Percentiles rank a stretch among this genome's conserved stretches.
Conservation (phyloP, 495 filamentous ascomycete genomes). For the Penicillium flavigenum region DNA sequence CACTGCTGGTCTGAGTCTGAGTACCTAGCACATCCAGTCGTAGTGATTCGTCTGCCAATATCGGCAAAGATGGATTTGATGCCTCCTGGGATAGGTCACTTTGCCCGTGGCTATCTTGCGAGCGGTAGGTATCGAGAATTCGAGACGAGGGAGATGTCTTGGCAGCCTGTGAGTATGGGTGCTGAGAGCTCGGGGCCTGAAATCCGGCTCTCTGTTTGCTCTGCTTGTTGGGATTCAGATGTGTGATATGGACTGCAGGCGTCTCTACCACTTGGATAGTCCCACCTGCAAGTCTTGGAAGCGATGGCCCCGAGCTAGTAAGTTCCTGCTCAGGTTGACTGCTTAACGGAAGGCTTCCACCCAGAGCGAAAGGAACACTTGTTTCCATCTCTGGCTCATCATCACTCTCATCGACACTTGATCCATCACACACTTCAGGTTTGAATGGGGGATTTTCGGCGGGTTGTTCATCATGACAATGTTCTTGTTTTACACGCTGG, state of each 20-base stretch:
- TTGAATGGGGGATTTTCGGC: background rate
- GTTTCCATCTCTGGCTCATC: slow-evolving; percentile 51
- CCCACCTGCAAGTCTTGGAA: slow-evolving; percentile 20
- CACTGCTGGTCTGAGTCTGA: slow-evolving; percentile 25
- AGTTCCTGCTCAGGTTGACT: slow-evolving; percentile 31
- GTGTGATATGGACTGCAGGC: slow-evolving; percentile 23
- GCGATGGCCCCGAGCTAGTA: slow-evolving; percentile 27
- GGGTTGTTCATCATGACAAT: background rate
- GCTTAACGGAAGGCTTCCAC: slow-evolving; percentile 27
- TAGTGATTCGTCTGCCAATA: slow-evolving; percentile 4
- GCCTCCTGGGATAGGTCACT: slow-evolving; percentile 24
- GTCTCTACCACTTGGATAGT: slow-evolving; percentile 42
- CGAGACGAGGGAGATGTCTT: slow-evolving; percentile 43
- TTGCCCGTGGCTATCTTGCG: slow-evolving; percentile 24
- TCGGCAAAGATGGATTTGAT: slow-evolving; percentile 10
- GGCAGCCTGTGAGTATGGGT: slow-evolving; percentile 27
- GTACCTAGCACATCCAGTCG: slow-evolving; percentile 27
- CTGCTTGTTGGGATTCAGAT: slow-evolving; percentile 8
- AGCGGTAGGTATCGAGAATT: slow-evolving; percentile 36
- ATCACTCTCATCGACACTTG: slow-evolving; percentile 25
- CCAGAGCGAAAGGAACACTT: slow-evolving; percentile 50
- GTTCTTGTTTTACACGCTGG: background rate
- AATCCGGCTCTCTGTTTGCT: slow-evolving; percentile 1
- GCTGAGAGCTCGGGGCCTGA: slow-evolving; percentile 6
- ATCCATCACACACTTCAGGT: slow-evolving; percentile 1